Conservation (phyloP, 2,329 filamentous ascomycete genomes). For the Cryphonectria radicalis region DNA sequence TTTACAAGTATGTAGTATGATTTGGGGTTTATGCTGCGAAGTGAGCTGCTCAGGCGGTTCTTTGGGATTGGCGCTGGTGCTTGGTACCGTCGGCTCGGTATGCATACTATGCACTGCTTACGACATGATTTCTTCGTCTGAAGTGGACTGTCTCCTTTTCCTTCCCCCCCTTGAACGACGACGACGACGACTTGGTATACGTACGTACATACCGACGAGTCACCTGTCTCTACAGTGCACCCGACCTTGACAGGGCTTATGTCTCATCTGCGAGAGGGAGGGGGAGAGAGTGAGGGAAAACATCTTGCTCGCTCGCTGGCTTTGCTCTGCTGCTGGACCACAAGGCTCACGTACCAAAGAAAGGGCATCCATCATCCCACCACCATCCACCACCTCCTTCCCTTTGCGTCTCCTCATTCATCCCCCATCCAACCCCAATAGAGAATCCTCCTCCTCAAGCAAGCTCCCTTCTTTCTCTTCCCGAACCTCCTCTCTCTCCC, state of each 20-base stretch:
- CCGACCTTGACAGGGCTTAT: not conserved
- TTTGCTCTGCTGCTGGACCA: not conserved
- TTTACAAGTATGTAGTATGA: not conserved
- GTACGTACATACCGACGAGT: not conserved
- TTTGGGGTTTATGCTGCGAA: not conserved
- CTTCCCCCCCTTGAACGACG: not conserved
- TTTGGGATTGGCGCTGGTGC: not conserved
- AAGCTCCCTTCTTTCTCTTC: not conserved
- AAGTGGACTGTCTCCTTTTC: not conserved
- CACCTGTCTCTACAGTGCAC: not conserved
- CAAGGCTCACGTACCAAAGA: not conserved
- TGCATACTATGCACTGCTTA: not conserved
- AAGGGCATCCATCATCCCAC: not conserved
- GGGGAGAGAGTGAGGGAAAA: no score
- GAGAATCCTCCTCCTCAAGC: not conserved
- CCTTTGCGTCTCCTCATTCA: not conserved
- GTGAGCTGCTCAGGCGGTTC: not conserved
- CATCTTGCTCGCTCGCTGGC: not conserved
- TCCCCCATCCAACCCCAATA: not conserved
- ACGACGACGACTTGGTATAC: not conserved
- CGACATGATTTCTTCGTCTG: not conserved
- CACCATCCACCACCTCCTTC: not conserved
- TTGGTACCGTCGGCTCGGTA: not conserved
- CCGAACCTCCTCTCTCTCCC: not conserved
- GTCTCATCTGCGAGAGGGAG: not conserved